These are phyloP conservation scores for Taphrina deformans DNA, from an alignment of 1,139 yeast genomes.

Conservation along the genomic window DNA sequence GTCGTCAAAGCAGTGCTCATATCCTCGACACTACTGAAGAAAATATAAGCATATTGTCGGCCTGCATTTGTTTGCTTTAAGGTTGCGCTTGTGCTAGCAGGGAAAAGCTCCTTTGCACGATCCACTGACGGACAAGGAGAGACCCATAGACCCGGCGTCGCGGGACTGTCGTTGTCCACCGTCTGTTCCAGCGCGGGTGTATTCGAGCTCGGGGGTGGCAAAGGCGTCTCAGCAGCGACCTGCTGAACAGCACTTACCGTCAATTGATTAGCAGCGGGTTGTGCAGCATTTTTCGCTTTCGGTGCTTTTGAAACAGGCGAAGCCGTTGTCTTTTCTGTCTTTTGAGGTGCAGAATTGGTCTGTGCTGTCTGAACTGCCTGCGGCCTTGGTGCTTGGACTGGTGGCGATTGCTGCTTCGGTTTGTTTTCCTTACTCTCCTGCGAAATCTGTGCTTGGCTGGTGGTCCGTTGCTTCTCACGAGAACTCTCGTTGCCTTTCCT, in stretches of 20 bases:
- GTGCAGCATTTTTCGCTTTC: slow-evolving; percentile 4
- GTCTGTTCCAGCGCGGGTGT: slow-evolving; percentile 33
- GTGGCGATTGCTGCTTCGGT: slow-evolving; percentile 2
- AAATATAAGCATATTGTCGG: slow-evolving; percentile 47
- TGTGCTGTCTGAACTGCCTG: slow-evolving; percentile 1
- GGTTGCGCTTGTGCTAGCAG: slow-evolving; percentile 37
- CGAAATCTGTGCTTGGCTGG: slow-evolving; percentile 6
- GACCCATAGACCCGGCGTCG: slow-evolving; percentile 48
- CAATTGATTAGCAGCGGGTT: neutral
- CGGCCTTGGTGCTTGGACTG: slow-evolving; percentile 16
- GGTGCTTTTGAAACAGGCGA: slow-evolving; percentile 28
- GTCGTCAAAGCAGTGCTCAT: slow-evolving; percentile 41
- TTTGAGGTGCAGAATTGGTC: neutral
- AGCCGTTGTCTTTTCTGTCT: slow-evolving; percentile 12
- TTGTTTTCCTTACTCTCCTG: neutral
- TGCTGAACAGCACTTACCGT: slow-evolving; percentile 8
- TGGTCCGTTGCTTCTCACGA: slow-evolving; percentile 10
- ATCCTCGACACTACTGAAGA: slow-evolving; percentile 45
- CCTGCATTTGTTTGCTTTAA: slow-evolving; percentile 44
- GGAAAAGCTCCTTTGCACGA: slow-evolving; percentile 44
- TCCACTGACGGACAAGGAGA: slow-evolving; percentile 46
- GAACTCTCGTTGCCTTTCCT: slow-evolving; percentile 40
- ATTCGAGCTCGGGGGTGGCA: slow-evolving; percentile 25
- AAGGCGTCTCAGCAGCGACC: slow-evolving; percentile 18
- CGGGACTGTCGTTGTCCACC: slow-evolving; percentile 3